Base-by-base conservation (phyloP, 2,329 filamentous ascomycete genomes). In the Penicillium freii region DNA sequence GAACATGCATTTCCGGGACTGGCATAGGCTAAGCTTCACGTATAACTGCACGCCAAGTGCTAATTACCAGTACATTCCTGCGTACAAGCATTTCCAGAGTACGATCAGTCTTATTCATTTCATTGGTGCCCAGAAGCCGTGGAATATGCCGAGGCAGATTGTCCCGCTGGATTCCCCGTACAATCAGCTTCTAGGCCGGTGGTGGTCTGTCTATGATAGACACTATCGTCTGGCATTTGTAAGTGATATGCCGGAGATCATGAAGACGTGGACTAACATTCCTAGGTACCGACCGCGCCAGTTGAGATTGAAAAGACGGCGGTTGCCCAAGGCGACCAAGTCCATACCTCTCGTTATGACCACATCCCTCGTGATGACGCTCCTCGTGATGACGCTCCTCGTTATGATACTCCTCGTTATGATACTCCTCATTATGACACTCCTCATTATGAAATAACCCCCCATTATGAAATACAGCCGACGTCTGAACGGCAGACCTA, bases 31-130 rank as follows among this genome's bases (percentile, higher is more conserved):
- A 70, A 92, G 90, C 76, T 99, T 99, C 77, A 88, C 87, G 50
- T 99, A 97, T 81, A 99, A 99, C 74, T 94, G 94, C 75, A 99
- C 94, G 0, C 94, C 94, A 1, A 97, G 91, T 61, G 92, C 89
- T 25, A 92, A 96, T 73, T 99, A 99, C 78, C 94, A 99, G 77
- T 99, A 97, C 76, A 83, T 97, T 55, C 94, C 94, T 13, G 94
- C 94, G 51, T 99, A 96, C 76, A 86, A 87, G 63, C 91, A 97
- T 80, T 96, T 95, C 74, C 90, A 95, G 76, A 89, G 89, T 47
- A 89, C 86, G 66, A 96, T 99, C 68, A 92, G 84, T 71, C 84
- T 95, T 79, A 88, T 96, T 27, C 94, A 99, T 77, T 99, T 97
- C 75, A 97, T 99, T 68, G 94, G 94, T 42, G 77, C 87, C 57